Conservation (phyloP, 352 stramenopile species). For the Pythium sp. region DNA sequence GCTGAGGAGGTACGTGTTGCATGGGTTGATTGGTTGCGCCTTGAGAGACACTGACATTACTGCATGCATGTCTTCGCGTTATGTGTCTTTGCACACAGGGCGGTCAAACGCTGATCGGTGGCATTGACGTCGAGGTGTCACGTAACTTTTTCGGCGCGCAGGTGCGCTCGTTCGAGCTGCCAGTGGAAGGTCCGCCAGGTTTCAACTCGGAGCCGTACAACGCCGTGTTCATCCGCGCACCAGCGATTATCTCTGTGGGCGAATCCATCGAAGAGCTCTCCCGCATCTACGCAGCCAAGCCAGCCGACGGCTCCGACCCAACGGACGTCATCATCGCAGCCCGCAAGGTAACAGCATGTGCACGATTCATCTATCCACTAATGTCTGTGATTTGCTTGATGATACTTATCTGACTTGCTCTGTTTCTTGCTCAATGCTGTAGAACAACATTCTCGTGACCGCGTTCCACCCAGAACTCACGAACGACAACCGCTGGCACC, state of each 20-base stretch:
- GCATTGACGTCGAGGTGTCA: conserved; percentile 95
- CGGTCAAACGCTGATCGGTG: conserved; percentile 92
- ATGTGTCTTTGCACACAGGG: conserved; percentile 31
- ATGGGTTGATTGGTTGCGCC: background rate
- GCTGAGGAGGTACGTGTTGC: conserved; percentile 65
- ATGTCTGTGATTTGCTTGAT: background rate
- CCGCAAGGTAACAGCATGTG: conserved; percentile 41
- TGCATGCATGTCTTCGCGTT: conserved; percentile 32
- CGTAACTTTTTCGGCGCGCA: conserved; percentile 97
- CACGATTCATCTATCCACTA: background rate
- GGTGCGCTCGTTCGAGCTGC: conserved; percentile 79
- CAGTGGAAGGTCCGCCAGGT: conserved; percentile 51
- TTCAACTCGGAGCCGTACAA: conserved; percentile 81
- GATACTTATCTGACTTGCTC: background rate
- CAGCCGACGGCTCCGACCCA: conserved; percentile 72
- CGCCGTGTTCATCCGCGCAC: conserved; percentile 96
- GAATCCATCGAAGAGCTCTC: conserved; percentile 90
- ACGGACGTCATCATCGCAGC: conserved; percentile 81
- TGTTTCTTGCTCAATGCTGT: background rate
- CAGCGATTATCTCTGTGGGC: conserved; percentile 91
- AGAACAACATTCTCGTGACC: conserved; percentile 92
- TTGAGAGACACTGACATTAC: conserved; percentile 27
- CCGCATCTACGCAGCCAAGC: conserved; percentile 72
- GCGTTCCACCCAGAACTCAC: conserved; percentile 97
- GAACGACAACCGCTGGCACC: conserved; percentile 91